Percentiles rank a stretch among this genome's conserved stretches.
Conservation (phyloP, 345 rosid species). For the Raphanus raphanistrum region DNA sequence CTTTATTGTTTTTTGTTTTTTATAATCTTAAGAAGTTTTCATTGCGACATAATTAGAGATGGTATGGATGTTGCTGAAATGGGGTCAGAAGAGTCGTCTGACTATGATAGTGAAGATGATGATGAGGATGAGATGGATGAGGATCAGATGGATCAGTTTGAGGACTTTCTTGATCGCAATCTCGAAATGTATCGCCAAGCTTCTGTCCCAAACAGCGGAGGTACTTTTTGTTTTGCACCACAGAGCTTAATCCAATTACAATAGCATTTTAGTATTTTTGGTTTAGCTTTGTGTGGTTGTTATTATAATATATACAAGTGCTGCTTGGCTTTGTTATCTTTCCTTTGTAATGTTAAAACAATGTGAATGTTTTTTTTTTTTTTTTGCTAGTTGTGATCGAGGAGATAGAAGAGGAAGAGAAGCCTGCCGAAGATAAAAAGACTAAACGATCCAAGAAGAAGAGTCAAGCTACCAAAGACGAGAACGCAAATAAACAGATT, state of each 20-base stretch:
- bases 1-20: not conserved
- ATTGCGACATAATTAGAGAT: constrained; percentile 51
- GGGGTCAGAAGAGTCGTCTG: constrained; percentile 57
- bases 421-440: constrained; percentile 46
- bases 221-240: constrained; percentile 39
- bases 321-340: not conserved
- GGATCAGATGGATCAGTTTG: constrained; percentile 42
- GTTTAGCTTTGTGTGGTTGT: not conserved
- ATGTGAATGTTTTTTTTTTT: not conserved
- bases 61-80: constrained; percentile 61
- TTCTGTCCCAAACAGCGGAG: constrained; percentile 71
- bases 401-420: constrained; percentile 85
- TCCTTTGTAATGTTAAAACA: not conserved
- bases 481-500: constrained; percentile 43
- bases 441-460: constrained; percentile 50
- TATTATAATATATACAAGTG: not conserved
- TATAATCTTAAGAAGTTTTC: constrained; percentile 29
- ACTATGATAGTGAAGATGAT: constrained; percentile 58
- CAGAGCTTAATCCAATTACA: not conserved
- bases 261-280: not conserved
- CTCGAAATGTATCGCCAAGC: constrained; percentile 39
- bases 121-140: constrained; percentile 38
- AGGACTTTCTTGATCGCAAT: constrained; percentile 49
- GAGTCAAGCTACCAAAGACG: constrained; percentile 38
- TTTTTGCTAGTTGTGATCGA: constrained; percentile 65